Conservation (phyloP, 225 moss, liverwort and hornwort genomes). For the Pseudoscleropodium purum region DNA sequence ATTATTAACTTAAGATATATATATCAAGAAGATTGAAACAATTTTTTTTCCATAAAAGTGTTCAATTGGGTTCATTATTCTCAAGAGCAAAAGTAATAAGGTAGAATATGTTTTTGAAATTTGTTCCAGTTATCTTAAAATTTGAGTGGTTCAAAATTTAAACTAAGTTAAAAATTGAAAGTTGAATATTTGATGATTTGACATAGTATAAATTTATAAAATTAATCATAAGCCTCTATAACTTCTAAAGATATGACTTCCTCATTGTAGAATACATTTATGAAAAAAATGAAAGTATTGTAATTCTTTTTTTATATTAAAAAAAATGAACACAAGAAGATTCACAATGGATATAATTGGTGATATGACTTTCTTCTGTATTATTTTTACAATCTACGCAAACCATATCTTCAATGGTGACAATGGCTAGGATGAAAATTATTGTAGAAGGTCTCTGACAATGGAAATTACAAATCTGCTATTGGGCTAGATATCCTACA, state of each 20-base stretch:
- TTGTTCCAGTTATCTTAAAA: too few species aligned
- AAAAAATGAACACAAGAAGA: not conserved
- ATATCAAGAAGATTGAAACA: not conserved
- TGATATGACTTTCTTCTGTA: not conserved
- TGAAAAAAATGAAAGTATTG: not conserved
- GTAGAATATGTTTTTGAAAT: not conserved
- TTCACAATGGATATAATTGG: not conserved
- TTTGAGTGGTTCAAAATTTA: not conserved
- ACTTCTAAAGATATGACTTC: too few species aligned
- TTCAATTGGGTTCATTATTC: not conserved
- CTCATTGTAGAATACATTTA: not conserved
- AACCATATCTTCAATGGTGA: not conserved
- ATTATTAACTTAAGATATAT: not conserved
- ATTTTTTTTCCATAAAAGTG: not conserved
- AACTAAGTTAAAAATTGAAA: not conserved
- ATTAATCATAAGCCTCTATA: not conserved
- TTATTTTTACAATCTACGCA: not conserved
- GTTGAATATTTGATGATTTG: not conserved
- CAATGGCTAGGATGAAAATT: not conserved
- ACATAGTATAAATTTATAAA: not conserved
- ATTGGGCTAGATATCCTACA: rapidly evolving
- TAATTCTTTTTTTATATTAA: not conserved
- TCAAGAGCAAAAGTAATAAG: not conserved
- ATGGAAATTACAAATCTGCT: rapidly evolving
- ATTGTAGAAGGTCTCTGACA: not conserved